Percentiles rank a stretch among this genome's conserved stretches.
Evolutionary conservation across 2,329 filamentous ascomycete genomes (phyloP).

Genomic region (Botryotinia convoluta): DNA sequence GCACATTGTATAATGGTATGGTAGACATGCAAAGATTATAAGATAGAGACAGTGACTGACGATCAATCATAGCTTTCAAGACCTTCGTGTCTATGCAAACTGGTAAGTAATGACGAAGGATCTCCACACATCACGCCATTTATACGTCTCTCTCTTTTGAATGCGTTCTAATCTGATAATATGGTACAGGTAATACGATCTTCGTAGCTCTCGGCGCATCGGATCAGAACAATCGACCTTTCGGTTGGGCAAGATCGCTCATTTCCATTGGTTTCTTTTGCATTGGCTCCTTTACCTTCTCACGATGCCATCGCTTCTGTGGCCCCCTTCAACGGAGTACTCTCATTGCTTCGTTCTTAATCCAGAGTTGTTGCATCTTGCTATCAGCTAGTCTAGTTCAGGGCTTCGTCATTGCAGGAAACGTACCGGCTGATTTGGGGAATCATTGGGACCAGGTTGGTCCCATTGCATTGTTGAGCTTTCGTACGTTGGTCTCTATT

Average conservation of each 20-base stretch:
- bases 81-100: constrained; percentile 52
- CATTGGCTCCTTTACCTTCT: constrained; percentile 68
- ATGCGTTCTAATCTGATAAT: neutral
- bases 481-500: constrained; percentile 38
- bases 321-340: constrained; percentile 57
- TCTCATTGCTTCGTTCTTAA: constrained; percentile 55
- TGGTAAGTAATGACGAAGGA: constrained; percentile 46
- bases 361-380: constrained; percentile 51
- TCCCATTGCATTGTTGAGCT: constrained; percentile 67
- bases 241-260: constrained; percentile 67
- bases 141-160: neutral
- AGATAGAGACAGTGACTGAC: neutral
- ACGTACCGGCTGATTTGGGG: constrained; percentile 4
- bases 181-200: constrained; percentile 64
- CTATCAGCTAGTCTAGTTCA: constrained; percentile 48
- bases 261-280: constrained; percentile 69
- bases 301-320: constrained; percentile 61
- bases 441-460: constrained; percentile 56
- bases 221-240: constrained; percentile 48
- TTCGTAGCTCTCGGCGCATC: constrained; percentile 72
- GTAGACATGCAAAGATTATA: neutral
- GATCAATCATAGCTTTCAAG: constrained; percentile 18
- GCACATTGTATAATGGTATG: constrained; percentile 44
- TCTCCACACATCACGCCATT: neutral
- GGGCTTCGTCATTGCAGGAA: constrained; percentile 8